Conservation (phyloP, 2,329 filamentous ascomycete genomes). For the Nemania diffusa region DNA sequence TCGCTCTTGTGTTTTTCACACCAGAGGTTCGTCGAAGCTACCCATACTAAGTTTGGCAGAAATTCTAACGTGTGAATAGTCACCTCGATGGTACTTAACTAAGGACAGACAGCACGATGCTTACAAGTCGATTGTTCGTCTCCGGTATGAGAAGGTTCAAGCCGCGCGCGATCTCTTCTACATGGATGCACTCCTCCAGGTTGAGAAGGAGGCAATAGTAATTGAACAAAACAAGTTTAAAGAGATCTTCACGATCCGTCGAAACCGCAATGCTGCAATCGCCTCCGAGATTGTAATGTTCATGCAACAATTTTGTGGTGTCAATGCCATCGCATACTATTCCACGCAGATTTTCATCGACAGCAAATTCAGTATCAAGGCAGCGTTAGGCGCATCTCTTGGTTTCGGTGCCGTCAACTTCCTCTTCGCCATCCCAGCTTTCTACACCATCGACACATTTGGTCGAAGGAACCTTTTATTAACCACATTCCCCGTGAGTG, state of each 20-base stretch:
- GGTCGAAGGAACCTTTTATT: slow-evolving; percentile 72
- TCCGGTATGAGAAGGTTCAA: slow-evolving; percentile 64
- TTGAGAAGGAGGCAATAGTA: slow-evolving; percentile 63
- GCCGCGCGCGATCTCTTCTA: slow-evolving; percentile 67
- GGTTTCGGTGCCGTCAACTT: slow-evolving; percentile 74
- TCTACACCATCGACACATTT: slow-evolving; percentile 75
- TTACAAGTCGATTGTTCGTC: slow-evolving; percentile 57
- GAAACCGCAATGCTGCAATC: slow-evolving; percentile 69
- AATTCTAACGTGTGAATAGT: slow-evolving; percentile 37
- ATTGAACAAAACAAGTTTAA: slow-evolving; percentile 61
- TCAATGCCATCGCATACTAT: slow-evolving; percentile 61
- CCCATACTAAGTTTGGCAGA: background rate
- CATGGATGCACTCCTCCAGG: slow-evolving; percentile 66
- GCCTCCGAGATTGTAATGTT: slow-evolving; percentile 74
- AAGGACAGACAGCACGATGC: slow-evolving; percentile 60
- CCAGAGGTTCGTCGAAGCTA: slow-evolving; percentile 50
- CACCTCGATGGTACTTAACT: slow-evolving; percentile 56
- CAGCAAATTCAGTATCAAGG: slow-evolving; percentile 61
- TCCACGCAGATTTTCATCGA: slow-evolving; percentile 69
- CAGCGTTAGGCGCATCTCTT: slow-evolving; percentile 68
- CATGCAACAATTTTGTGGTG: slow-evolving; percentile 68
- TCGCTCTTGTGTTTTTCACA: slow-evolving; percentile 60
- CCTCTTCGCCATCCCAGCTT: slow-evolving; percentile 70
- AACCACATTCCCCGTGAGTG: slow-evolving; percentile 65
- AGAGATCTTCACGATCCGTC: slow-evolving; percentile 68